Percentiles rank a stretch among this genome's conserved stretches.
Conservation (phyloP, 176 grass and related monocot genomes). For the Oryza nivara region DNA sequence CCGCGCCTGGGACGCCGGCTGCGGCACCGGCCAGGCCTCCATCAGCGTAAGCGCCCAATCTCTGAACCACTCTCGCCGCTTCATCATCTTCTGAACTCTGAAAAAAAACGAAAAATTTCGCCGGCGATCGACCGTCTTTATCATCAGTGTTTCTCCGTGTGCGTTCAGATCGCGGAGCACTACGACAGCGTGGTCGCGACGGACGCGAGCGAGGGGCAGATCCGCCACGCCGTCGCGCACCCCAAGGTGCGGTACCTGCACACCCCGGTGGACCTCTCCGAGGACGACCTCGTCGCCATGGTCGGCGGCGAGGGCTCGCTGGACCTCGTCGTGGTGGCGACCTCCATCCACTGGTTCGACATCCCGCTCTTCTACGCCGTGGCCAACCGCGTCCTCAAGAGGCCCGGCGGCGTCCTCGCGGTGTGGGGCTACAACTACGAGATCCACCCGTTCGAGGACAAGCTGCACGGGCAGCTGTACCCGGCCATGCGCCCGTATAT, state of each 20-base stretch:
- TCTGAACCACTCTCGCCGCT: background rate
- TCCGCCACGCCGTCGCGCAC: slow-evolving; percentile 47
- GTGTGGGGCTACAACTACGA: slow-evolving; percentile 70
- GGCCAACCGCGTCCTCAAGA: slow-evolving; percentile 56
- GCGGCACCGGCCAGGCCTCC: slow-evolving; percentile 64
- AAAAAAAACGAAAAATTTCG: background rate
- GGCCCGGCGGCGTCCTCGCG: slow-evolving; percentile 72
- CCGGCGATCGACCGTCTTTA: background rate
- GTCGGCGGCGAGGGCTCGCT: slow-evolving; percentile 72
- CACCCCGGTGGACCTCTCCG: slow-evolving; percentile 57
- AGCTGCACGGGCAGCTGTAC: slow-evolving; percentile 49
- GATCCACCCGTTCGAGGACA: slow-evolving; percentile 48
- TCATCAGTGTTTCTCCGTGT: background rate
- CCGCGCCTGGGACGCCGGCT: slow-evolving; percentile 63
- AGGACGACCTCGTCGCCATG: slow-evolving; percentile 61
- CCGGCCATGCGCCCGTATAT: slow-evolving; percentile 46
- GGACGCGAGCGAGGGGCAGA: slow-evolving; percentile 62
- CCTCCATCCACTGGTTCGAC: slow-evolving; percentile 83
- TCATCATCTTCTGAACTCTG: too few relatives aligned
- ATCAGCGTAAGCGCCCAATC: slow-evolving; percentile 43
- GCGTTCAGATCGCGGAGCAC: slow-evolving; percentile 59
- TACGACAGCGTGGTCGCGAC: slow-evolving; percentile 71
- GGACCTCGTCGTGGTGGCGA: slow-evolving; percentile 66
- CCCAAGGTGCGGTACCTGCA: slow-evolving; percentile 65
- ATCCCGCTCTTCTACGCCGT: slow-evolving; percentile 72